Evolutionary conservation across 2,329 filamentous ascomycete species (phyloP), one percentile per base, ranked within the genome.

Genomic region (Trichoderma semiorbis): DNA sequence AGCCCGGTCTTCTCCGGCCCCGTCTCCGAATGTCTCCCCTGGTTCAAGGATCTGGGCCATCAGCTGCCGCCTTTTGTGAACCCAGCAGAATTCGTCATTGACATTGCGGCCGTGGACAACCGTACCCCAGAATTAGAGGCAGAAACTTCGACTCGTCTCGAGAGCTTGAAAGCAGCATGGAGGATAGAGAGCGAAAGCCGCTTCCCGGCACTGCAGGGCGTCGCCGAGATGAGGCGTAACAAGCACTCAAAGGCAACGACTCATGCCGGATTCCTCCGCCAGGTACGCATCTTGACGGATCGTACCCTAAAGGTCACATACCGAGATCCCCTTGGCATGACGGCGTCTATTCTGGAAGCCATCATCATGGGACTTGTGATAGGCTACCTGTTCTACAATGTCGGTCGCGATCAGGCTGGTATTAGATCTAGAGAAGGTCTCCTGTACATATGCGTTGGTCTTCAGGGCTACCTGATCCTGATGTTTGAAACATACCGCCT

Each of bases 391-490:
- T 95, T 93, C 77, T 88, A 88, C 75, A 81, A 89, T 26, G 84
- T 94, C 0, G 86, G 88, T 2, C 85, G 88, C 12, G 91, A 90
- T 71, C 87, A 91, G 61, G 84, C 91, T 1, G 92, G 92, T 0
- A 94, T 95, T 62, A 86, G 92, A 28, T 94, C 92, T 30, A 86
- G 92, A 2, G 83, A 94, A 78, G 92, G 91, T 63, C 91, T 90
- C 7, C 80, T 95, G 0, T 95, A 94, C 75, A 93, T 88, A 2
- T 89, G 91, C 0, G 86, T 91, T 7, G 91, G 88, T 5, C 83
- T 95, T 7, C 92, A 95, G 76, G 92, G 92, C 1, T 95, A 95
- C 77, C 84, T 95, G 3, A 90, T 94, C 64, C 84, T 95, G 12
- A 84, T 94, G 14, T 94, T 93, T 73, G 93, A 95, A 79, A 90